phyloP scores from a whole-genome alignment of 441 rosid genomes.

The Biscutella laevigata region DNA sequence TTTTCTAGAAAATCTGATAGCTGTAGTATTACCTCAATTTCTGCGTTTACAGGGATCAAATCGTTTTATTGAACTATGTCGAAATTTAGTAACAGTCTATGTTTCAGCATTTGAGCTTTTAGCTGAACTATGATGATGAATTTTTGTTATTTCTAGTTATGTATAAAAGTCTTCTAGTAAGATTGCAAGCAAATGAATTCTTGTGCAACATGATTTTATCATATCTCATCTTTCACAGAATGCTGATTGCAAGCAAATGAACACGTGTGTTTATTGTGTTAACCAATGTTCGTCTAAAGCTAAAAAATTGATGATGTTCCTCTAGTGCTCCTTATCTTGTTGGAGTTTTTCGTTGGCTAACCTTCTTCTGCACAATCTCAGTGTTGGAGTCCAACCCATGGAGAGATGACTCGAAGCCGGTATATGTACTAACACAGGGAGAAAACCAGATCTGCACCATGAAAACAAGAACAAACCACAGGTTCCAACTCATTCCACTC shows the following conservation, averaged over 20 bases:
- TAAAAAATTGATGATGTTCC: background rate
- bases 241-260: background rate
- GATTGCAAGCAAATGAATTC: background rate
- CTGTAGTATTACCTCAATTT: no score
- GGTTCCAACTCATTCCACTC: constrained; percentile 33
- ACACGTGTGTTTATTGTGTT: background rate
- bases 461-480: constrained; percentile 87
- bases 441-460: constrained; percentile 85
- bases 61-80: background rate
- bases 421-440: constrained; percentile 70
- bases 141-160: background rate
- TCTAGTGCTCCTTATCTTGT: background rate
- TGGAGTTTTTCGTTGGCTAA: background rate
- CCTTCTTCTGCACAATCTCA: constrained; percentile 20
- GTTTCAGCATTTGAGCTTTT: no score
- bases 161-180: background rate
- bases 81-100: no score
- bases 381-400: constrained; percentile 95
- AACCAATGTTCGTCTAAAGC: background rate
- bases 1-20: background rate
- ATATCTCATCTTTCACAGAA: background rate
- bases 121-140: background rate
- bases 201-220: background rate
- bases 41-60: background rate
- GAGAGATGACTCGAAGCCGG: constrained; percentile 81